phyloP scores from a whole-genome alignment of 305 asterid genomes.

The Ilex paraguariensis region DNA sequence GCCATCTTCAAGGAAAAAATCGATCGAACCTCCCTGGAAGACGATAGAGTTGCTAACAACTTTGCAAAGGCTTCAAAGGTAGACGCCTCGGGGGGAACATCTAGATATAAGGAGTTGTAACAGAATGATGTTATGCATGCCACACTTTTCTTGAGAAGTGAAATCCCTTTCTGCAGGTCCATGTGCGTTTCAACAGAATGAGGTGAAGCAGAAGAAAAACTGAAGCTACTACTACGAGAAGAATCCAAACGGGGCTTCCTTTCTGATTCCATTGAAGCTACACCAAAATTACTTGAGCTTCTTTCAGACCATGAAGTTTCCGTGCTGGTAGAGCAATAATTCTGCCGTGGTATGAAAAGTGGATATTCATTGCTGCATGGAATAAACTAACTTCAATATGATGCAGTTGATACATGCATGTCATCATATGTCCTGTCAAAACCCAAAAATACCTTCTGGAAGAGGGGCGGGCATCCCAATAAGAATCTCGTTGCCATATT shows the following conservation, averaged over 20 bases:
- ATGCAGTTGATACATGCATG: background rate
- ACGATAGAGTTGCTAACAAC: conserved; percentile 77
- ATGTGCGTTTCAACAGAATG: conserved; percentile 82
- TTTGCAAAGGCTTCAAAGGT: conserved; percentile 92
- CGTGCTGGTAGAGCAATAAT: conserved; percentile 71
- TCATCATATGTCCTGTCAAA: background rate
- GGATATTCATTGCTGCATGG: conserved; percentile 72
- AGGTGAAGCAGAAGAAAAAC: conserved; percentile 70
- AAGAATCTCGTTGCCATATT: conserved; percentile 96
- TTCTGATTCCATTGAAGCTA: conserved; percentile 90
- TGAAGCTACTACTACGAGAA: conserved; percentile 68
- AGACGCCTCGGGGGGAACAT: conserved; percentile 80
- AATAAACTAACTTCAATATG: conserved; percentile 12
- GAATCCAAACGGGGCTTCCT: conserved; percentile 77
- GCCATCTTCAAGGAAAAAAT: conserved; percentile 67
- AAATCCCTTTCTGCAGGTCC: conserved; percentile 98
- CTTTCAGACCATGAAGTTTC: conserved; percentile 96
- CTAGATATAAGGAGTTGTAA: conserved; percentile 62
- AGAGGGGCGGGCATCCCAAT: conserved; percentile 97
- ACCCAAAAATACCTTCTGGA: conserved; percentile 66
- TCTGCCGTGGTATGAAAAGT: conserved; percentile 90
- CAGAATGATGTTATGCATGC: conserved; percentile 89
- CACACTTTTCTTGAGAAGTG: conserved; percentile 97
- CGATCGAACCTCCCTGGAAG: conserved; percentile 88
- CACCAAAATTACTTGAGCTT: conserved; percentile 91